Percentiles rank a stretch among this genome's conserved stretches.
phyloP scores from a whole-genome alignment of 257 asterid species.

The Dorcoceras hygrometricum region DNA sequence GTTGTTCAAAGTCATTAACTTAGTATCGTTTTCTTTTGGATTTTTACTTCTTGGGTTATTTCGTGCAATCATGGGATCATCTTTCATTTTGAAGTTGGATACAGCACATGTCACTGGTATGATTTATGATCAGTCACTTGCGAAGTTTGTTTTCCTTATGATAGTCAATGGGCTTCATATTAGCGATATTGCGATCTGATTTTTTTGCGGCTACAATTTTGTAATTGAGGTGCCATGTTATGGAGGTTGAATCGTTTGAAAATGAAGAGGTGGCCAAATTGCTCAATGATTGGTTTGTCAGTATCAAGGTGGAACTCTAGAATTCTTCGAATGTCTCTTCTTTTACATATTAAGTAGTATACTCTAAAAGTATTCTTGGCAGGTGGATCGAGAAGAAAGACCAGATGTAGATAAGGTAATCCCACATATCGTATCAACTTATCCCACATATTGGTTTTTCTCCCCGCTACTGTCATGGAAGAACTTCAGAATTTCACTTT shows the following conservation, averaged over 20 bases:
- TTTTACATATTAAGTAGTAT: background rate
- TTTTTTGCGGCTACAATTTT: conserved; percentile 1
- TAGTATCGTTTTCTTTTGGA: background rate
- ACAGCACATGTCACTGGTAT: conserved; percentile 99
- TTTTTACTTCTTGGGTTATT: conserved; percentile 15
- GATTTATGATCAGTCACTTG: conserved; percentile 19
- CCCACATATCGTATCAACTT: background rate
- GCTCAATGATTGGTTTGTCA: conserved; percentile 86
- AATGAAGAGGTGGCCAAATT: conserved; percentile 69
- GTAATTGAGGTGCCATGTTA: conserved; percentile 86
- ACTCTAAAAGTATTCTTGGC: conserved; percentile 20
- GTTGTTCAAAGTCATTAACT: conserved; percentile 1
- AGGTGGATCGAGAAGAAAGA: conserved; percentile 97
- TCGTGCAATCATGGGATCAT: conserved; percentile 25
- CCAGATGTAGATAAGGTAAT: conserved; percentile 96
- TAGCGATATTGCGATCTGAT: background rate
- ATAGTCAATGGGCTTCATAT: background rate
- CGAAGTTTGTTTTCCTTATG: conserved; percentile 2
- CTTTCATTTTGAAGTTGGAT: conserved; percentile 71
- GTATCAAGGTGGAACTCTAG: conserved; percentile 66
- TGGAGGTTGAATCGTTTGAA: conserved; percentile 98
- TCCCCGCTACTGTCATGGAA: no score
- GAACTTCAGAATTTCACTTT: no score
- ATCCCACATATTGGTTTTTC: background rate
- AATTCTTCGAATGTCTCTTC: background rate